phyloP scores from a whole-genome alignment of 768 basidiomycete species.

The Coprinopsis marcescibilis region DNA sequence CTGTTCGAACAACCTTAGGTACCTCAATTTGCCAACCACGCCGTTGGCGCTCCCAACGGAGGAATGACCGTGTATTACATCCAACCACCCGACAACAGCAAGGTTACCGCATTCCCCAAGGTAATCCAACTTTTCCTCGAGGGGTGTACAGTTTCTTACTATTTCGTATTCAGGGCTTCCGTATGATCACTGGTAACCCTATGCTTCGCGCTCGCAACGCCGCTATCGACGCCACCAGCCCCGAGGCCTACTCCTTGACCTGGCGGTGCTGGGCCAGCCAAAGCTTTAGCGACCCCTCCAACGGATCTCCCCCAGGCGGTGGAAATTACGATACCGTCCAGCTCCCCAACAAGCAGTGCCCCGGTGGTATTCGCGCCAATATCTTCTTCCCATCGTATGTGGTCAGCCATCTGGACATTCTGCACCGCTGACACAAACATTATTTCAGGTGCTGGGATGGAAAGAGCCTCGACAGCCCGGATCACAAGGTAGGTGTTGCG shows the following conservation, averaged over 20 bases:
- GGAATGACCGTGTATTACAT: slow-evolving; percentile 10
- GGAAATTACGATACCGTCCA: slow-evolving; percentile 10
- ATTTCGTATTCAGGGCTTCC: not conserved
- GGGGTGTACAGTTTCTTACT: not conserved
- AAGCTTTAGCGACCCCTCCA: slow-evolving; percentile 1
- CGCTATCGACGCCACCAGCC: not conserved
- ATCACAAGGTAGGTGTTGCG: slow-evolving; percentile 1
- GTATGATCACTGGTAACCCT: slow-evolving; percentile 11
- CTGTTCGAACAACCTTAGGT: not conserved
- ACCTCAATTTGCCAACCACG: slow-evolving; percentile 8
- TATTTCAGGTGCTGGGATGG: slow-evolving; percentile 3
- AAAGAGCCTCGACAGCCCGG: not conserved
- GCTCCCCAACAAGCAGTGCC: slow-evolving; percentile 6
- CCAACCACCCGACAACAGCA: not conserved
- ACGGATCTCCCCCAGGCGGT: slow-evolving; percentile 7
- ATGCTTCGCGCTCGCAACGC: slow-evolving; percentile 2
- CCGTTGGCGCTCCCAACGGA: slow-evolving; percentile 4
- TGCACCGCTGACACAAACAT: not conserved
- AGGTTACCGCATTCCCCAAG: slow-evolving; percentile 10
- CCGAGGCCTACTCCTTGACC: slow-evolving; percentile 4
- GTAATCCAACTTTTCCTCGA: not conserved
- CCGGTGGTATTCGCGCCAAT: slow-evolving; percentile 8
- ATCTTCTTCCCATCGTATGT: slow-evolving; percentile 12
- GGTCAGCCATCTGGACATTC: not conserved
- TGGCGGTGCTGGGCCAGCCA: slow-evolving; percentile 9